phyloP scores from a whole-genome alignment of 805 yeast species.

The Candida broadrunensis region DNA sequence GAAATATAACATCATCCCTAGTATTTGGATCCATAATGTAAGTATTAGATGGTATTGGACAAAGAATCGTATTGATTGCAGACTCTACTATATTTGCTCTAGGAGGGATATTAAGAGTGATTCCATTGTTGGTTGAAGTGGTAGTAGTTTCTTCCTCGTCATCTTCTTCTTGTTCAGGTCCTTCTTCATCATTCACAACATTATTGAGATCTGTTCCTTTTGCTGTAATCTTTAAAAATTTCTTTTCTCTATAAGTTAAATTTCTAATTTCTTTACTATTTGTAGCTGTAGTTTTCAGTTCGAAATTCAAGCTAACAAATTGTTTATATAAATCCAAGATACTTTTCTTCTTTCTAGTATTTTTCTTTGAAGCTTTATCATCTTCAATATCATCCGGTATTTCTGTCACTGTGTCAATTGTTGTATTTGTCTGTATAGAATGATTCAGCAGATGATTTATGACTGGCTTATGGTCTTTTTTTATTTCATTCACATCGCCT shows the following conservation, averaged over 20 bases:
- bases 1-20: conserved; percentile 38
- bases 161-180: neutral
- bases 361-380: neutral
- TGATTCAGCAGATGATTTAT: conserved; percentile 4
- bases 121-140: conserved; percentile 4
- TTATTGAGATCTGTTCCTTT: conserved; percentile 17
- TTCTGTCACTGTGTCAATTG: conserved; percentile 22
- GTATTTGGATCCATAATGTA: conserved; percentile 31
- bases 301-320: conserved; percentile 14
- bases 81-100: conserved; percentile 42
- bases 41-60: conserved; percentile 36
- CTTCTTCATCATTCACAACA: conserved; percentile 3
- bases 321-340: conserved; percentile 11
- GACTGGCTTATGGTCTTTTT: conserved; percentile 9
- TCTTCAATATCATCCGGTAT: conserved; percentile 23
- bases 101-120: conserved; percentile 39
- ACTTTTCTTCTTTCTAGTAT: neutral
- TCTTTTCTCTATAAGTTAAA: conserved; percentile 12
- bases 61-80: conserved; percentile 35
- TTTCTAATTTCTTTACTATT: neutral
- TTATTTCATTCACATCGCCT: conserved; percentile 33
- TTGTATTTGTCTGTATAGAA: conserved; percentile 7
- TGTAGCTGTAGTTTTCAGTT: conserved; percentile 1
- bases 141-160: neutral
- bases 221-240: conserved; percentile 17